Base-by-base conservation (phyloP, 768 basidiomycete species). In the Boletus rubropictus region DNA sequence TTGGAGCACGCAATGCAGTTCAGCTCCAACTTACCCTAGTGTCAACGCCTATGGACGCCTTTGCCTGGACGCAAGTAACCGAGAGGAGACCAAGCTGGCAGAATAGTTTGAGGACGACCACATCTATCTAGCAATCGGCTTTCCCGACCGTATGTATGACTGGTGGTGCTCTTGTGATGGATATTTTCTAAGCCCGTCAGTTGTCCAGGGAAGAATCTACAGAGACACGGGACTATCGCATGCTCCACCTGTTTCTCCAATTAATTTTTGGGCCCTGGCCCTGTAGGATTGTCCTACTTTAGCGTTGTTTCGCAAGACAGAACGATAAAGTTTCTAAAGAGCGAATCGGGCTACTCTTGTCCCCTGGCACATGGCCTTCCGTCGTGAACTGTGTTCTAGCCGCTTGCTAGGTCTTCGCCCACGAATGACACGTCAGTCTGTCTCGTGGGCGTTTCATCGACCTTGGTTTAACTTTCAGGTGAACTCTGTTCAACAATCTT, bases 401-500 rank as follows among this genome's bases (percentile, higher is more conserved):
- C 24, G 7, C 24, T 7, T 24, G 24, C 24, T 7, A 7, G 8
- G 24, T 3, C 24, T 25, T 25, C 24, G 5, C 24, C 24, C 24
- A 25, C 24, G 24, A 25, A 25, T 11, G 14, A 12, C 6, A 27
- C 31, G 5, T 17, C 11, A 15, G 10, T 34, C 14, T 14, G 5
- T 24, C 17, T 34, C 17, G 6, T n/a, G 9, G 21, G 15, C 25
- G 15, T 28, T 17, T 28, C 33, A 28, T 15, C 18, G 41, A 28
- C 24, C 50, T 25, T 28, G 14, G 32, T 46, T 47, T 11, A 27
- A 44, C 38, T 28, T 24, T 12, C 17, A 32, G 6, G 27, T 32
- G 51, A 48, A 4, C 51, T 53, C 49, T 6, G 24, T 25, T 25
- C 24, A 25, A 6, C 8, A 28, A 35, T 21, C 39, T 6, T n/a